Evolutionary conservation across 768 basidiomycete genomes (phyloP).

Genomic region (Butyriboletus loyo): DNA sequence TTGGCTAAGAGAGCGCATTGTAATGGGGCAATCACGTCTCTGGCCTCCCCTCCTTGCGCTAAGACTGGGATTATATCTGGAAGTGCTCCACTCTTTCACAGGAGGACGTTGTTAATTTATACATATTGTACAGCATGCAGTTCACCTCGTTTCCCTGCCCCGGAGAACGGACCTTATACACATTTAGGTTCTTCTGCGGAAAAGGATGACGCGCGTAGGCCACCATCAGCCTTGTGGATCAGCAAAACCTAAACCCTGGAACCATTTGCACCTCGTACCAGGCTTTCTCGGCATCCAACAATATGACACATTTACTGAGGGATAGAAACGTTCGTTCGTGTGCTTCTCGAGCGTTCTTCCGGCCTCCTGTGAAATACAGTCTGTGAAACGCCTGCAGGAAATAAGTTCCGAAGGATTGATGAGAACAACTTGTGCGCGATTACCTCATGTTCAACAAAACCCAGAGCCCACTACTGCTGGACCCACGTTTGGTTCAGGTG

Average conservation of each 20-base stretch:
- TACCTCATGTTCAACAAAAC: neutral
- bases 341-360: neutral
- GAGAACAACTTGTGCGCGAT: neutral
- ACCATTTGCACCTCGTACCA: neutral
- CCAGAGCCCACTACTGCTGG: neutral
- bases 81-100: neutral
- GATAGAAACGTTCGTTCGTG: neutral
- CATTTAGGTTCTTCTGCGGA: neutral
- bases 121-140: neutral
- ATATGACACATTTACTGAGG: neutral
- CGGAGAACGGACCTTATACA: neutral
- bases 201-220: neutral
- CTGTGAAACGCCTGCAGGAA: neutral
- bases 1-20: constrained; percentile 16
- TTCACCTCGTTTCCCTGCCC: neutral
- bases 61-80: constrained; percentile 7
- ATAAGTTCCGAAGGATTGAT: neutral
- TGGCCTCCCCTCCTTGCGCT: neutral
- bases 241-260: neutral
- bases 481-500: neutral
- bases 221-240: neutral
- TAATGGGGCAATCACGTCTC: neutral
- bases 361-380: neutral
- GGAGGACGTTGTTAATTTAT: neutral
- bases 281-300: neutral